Percentiles rank a stretch among this genome's conserved stretches.
phyloP scores from a whole-genome alignment of 495 filamentous ascomycete genomes.

The Rusavskia elegans region DNA sequence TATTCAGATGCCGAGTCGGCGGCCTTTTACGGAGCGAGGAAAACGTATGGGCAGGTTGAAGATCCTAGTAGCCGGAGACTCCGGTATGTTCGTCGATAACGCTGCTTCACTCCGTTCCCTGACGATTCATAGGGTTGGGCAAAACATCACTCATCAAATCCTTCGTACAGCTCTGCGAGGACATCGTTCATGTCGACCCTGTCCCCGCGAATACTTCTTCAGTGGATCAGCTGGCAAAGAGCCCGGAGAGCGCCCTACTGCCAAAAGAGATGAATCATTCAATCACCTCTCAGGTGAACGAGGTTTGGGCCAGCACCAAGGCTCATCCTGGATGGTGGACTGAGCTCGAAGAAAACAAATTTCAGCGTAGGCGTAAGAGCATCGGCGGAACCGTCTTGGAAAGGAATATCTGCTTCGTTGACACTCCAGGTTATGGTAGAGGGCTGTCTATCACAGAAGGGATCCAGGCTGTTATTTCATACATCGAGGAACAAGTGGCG shows the following conservation, averaged over 20 bases:
- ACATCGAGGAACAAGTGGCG: conserved; percentile 58
- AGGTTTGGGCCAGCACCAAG: conserved; percentile 85
- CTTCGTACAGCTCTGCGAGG: conserved; percentile 85
- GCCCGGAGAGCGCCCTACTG: conserved; percentile 16
- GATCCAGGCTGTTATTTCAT: conserved; percentile 53
- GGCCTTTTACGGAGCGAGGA: conserved; percentile 80
- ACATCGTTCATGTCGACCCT: conserved; percentile 91
- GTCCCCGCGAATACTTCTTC: conserved; percentile 31
- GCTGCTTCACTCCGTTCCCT: conserved; percentile 1
- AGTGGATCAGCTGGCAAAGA: conserved; percentile 12
- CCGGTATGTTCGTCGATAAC: conserved; percentile 37
- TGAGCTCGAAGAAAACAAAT: conserved; percentile 61
- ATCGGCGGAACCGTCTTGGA: conserved; percentile 71
- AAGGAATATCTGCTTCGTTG: conserved; percentile 88
- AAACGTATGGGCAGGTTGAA: conserved; percentile 77
- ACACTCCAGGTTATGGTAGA: conserved; percentile 62
- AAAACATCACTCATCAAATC: conserved; percentile 89
- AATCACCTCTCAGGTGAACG: conserved; percentile 42
- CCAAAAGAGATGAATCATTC: conserved; percentile 15
- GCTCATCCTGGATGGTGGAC: conserved; percentile 92
- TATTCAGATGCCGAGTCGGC: conserved; percentile 81
- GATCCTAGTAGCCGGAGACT: conserved; percentile 69
- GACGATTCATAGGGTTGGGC: conserved; percentile 35
- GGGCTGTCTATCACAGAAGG: conserved; percentile 47
- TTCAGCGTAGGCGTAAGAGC: conserved; percentile 61